A percentile compares a stretch with the other conserved stretches of the same genome.
Evolutionary conservation across 176 grass and related monocot species (phyloP).

Genomic region (Poa pratensis): DNA sequence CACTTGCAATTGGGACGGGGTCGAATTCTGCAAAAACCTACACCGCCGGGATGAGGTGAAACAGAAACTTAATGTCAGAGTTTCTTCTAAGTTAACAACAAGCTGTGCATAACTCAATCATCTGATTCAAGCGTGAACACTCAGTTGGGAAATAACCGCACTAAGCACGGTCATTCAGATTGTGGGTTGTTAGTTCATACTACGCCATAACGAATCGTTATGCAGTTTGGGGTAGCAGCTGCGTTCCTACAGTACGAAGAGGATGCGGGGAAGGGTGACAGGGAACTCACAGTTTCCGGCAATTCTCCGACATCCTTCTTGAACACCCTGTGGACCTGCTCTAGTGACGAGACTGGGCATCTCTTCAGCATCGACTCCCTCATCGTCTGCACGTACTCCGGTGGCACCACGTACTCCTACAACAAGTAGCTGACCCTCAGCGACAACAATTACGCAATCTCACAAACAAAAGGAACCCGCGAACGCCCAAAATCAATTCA

Average conservation of each 20-base stretch:
- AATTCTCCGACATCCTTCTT: slow-evolving; percentile 74
- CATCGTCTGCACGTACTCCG: slow-evolving; percentile 88
- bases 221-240: not conserved
- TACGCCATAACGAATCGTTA: not conserved
- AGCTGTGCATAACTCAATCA: not conserved
- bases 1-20: slow-evolving; percentile 86
- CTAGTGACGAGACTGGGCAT: slow-evolving; percentile 85
- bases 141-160: not conserved
- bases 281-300: slow-evolving; percentile 65
- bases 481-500: not conserved
- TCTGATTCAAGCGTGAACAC: slow-evolving; percentile 11
- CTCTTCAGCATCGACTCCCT: slow-evolving; percentile 88
- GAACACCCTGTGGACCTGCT: slow-evolving; percentile 69
- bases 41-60: not conserved
- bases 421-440: slow-evolving; percentile 21
- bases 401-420: slow-evolving; percentile 86
- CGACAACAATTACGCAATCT: not conserved
- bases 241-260: not conserved
- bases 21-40: slow-evolving; percentile 95
- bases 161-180: not conserved
- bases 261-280: slow-evolving; percentile 23
- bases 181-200: not conserved
- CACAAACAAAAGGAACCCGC: not conserved
- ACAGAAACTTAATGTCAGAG: slow-evolving; percentile 21
- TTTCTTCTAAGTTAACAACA: not conserved